Evolutionary conservation across 345 rosid genomes (phyloP), one percentile per base, ranked within the genome.

Genomic region (Corchorus capsularis): DNA sequence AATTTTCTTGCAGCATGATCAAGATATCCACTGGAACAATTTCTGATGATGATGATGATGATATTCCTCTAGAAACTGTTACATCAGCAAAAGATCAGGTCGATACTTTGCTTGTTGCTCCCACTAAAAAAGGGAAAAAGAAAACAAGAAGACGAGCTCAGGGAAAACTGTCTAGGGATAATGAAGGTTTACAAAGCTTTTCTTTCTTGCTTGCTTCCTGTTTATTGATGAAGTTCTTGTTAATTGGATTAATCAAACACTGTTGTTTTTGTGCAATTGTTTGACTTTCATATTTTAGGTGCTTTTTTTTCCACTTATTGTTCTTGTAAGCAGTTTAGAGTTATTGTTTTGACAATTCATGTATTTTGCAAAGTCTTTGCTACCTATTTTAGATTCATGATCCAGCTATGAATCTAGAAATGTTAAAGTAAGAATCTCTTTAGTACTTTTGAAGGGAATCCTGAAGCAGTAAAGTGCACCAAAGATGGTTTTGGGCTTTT

Each of bases 1-100:
- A 47, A 3, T 74, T 73, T 88, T 49, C 63, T 81, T 84, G 79
- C 81, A 91, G 94, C 79, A 77, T 84, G 79, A 76, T 53, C 56
- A 73, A 66, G 86, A 45, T 72, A 76, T 55, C 53, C 43, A 41
- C 75, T 63, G 87, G 79, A 69, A 75, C 65, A 69, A 69, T 84
- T 77, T 34, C 50, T 39, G 81, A 67, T 79, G 75, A 68, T 69
- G 69, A 56, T 43, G 52, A 69, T 72, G 79, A 64, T n/a, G n/a
- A n/a, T n/a, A n/a, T n/a, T 37, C n/a, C 46, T 78, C 64, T 77
- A 39, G 84, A 84, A 72, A 56, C 10, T 63, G 46, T 62, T 73
- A 76, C 65, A 56, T 77, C 74, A 78, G 81, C 66, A 34, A 73
- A 52, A 49, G 86, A 85, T 78, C 73, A 79, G 78, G 62, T 67